These are phyloP conservation scores for Euphorbia celastroides DNA, from an alignment of 441 rosid genomes.

Conservation along the genomic window DNA sequence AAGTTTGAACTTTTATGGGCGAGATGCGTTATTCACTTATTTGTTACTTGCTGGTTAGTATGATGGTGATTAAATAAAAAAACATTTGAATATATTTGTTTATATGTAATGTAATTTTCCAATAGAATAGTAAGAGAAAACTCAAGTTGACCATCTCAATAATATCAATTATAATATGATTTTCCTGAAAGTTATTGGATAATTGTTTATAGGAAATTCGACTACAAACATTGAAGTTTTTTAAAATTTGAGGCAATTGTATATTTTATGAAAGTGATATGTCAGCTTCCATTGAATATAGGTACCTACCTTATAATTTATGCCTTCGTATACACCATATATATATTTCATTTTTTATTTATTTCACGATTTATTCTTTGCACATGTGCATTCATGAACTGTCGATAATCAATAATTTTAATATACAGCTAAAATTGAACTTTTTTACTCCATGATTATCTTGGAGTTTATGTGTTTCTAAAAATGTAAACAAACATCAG, in stretches of 20 bases:
- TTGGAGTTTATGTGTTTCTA: background rate
- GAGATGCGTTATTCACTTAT: too few species aligned
- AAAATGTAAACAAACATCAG: background rate
- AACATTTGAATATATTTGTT: background rate
- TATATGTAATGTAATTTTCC: background rate
- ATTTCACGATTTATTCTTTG: background rate
- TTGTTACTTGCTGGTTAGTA: too few species aligned
- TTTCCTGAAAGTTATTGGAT: background rate
- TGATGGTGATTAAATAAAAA: too few species aligned
- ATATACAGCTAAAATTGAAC: background rate
- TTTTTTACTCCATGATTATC: background rate
- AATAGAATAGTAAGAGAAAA: background rate
- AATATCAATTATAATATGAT: background rate
- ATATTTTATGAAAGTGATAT: constrained; percentile 28
- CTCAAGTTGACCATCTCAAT: background rate
- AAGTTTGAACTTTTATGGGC: too few species aligned
- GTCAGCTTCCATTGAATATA: constrained; percentile 24
- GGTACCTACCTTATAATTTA: constrained; percentile 15
- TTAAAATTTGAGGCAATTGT: background rate
- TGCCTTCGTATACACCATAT: background rate
- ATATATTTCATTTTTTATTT: background rate
- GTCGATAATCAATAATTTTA: background rate
- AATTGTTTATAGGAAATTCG: background rate
- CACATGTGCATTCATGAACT: constrained; percentile 1
- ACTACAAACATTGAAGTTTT: background rate